Percentiles rank a stretch among this genome's conserved stretches.
phyloP scores from a whole-genome alignment of 192 early-diverging fungal genomes.

The Coemansia sp. region DNA sequence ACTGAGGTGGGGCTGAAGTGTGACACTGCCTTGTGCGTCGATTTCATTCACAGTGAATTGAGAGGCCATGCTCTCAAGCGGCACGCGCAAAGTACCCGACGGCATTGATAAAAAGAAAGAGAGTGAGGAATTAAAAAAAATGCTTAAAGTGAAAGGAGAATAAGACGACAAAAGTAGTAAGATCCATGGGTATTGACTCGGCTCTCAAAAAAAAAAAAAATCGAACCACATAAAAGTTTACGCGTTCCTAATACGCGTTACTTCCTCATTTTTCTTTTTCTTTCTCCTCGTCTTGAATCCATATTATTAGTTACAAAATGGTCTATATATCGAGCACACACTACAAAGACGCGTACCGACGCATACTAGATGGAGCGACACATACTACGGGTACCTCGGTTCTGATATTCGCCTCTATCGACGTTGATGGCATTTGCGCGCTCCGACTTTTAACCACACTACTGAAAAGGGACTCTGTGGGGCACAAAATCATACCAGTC shows the following conservation, averaged over 20 bases:
- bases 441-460: conserved; percentile 76
- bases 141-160: background rate
- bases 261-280: background rate
- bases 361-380: conserved; percentile 47
- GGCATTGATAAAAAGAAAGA: background rate
- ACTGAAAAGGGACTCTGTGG: conserved; percentile 78
- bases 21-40: conserved; percentile 16
- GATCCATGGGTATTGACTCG: background rate
- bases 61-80: conserved; percentile 31
- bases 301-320: conserved; percentile 37
- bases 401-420: conserved; percentile 74
- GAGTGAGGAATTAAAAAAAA: background rate
- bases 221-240: background rate
- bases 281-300: background rate
- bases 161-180: background rate
- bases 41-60: conserved; percentile 34
- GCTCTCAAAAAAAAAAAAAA: background rate
- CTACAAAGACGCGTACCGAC: conserved; percentile 63
- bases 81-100: conserved; percentile 13
- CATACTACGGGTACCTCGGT: conserved; percentile 47
- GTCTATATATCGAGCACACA: conserved; percentile 55
- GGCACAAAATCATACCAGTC: conserved; percentile 82
- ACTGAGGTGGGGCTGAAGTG: conserved; percentile 21
- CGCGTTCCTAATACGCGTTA: conserved; percentile 1
- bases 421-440: conserved; percentile 84